Conservation (phyloP, 2,329 filamentous ascomycete species). For the Endoconidiophora laricicola region DNA sequence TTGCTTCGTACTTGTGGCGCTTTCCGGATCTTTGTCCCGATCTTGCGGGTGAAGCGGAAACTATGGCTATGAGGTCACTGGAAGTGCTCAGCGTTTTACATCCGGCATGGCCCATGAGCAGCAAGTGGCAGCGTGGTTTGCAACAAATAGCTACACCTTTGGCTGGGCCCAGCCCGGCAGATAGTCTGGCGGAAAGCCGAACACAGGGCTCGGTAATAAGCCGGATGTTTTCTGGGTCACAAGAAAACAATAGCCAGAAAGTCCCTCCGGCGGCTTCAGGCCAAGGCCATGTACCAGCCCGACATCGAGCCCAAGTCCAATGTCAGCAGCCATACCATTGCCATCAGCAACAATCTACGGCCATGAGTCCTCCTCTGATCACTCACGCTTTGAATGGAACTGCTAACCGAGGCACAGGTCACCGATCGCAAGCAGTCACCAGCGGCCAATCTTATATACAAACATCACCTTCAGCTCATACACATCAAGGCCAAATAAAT, state of each 20-base stretch:
- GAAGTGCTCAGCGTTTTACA: constrained; percentile 17
- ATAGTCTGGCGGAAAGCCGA: neutral
- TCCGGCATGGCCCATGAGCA: constrained; percentile 17
- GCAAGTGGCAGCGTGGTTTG: constrained; percentile 14
- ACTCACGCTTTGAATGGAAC: too few species aligned
- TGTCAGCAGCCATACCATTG: neutral
- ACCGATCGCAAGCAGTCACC: too few species aligned
- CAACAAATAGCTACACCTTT: constrained; percentile 15
- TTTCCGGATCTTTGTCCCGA: constrained; percentile 18
- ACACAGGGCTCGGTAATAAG: neutral
- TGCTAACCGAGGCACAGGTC: too few species aligned
- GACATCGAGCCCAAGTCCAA: neutral
- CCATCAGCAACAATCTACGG: neutral
- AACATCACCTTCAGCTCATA: too few species aligned
- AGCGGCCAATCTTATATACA: too few species aligned
- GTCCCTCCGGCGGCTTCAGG: neutral
- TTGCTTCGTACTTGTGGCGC: constrained; percentile 20
- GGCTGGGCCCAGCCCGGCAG: constrained; percentile 8
- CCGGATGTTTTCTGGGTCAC: too few species aligned
- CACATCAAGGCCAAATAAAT: too few species aligned
- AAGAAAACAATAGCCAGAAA: too few species aligned
- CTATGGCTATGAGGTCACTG: constrained; percentile 16
- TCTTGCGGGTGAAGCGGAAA: constrained; percentile 16
- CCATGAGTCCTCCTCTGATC: too few species aligned
- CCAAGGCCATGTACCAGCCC: neutral